Base-by-base conservation (phyloP, 345 rosid genomes). In the Eucalyptus curtisii region DNA sequence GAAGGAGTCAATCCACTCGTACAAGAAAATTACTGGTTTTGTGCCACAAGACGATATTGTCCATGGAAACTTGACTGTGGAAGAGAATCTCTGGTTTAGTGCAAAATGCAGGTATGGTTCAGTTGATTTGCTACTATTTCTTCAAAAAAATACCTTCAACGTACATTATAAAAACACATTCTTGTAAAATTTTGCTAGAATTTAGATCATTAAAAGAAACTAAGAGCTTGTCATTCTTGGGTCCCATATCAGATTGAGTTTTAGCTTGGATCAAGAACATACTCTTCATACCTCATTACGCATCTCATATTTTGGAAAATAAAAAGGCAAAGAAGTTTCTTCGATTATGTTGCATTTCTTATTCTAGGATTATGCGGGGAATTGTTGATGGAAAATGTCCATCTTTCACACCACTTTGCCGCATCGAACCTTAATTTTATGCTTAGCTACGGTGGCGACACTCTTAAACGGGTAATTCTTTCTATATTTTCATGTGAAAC, bases 21-120 rank as follows among this genome's bases (percentile, higher is more conserved):
- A 95, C 90, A 96, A 94, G 93, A 98, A 95, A 91, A 95, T 96
- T 47, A 93, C 95, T 53, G 99, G 99, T 68, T 98, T 95, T 91
- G 99, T 97, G 86, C 99, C 98, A 61, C 99, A 98, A 92, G 99
- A 97, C 88, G 99, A 98, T 90, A 91, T 97, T 66, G 99, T 97
- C 88, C 99, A 98, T 88, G 99, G 99, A 88, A 95, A 97, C 93
- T 92, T 98, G 94, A 98, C 99, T 4, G 99, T 98, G 59, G 99
- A 96, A 87, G 99, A 96, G 92, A 97, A 96, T 91, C 95, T 98
- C 86, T 96, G 99, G 99, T 97, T 97, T 91, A 96, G 96, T 89
- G 99, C 99, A 49, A 93, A 92, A 85, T 98, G 99, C 93, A 96
- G 97, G 97, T 93, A 90, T 44, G 87, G 42, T 55, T 66, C 47